phyloP scores from a whole-genome alignment of 1,139 yeast species.

The Yamadazyma dendronema region DNA sequence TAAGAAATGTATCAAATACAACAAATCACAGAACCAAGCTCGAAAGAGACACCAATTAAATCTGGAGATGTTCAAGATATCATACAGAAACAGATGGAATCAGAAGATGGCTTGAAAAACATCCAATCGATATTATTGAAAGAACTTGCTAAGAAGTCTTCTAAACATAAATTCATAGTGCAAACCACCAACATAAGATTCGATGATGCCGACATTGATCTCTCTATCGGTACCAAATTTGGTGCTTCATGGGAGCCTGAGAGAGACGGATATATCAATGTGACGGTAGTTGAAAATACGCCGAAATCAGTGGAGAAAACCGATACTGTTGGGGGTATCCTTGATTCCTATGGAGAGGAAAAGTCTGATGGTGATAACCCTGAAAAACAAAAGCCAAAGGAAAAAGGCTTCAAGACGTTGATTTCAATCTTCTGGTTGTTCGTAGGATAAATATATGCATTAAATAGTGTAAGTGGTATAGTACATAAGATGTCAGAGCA shows the following conservation, averaged over 20 bases:
- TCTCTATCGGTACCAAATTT: constrained; percentile 24
- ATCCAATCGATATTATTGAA: constrained; percentile 18
- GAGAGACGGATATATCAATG: constrained; percentile 35
- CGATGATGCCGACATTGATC: constrained; percentile 17
- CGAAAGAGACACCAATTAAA: constrained; percentile 17
- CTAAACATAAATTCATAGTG: constrained; percentile 37
- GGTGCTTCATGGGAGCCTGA: constrained; percentile 42
- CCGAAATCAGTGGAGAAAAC: constrained; percentile 1
- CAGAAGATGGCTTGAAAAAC: constrained; percentile 3
- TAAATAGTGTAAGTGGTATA: neutral
- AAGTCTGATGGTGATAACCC: neutral
- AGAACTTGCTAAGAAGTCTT: constrained; percentile 27
- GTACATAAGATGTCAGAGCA: constrained; percentile 10
- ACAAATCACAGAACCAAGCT: constrained; percentile 9
- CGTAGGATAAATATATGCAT: constrained; percentile 13
- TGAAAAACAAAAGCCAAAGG: neutral
- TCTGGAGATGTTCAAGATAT: constrained; percentile 7
- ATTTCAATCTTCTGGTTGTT: constrained; percentile 34
- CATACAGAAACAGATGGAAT: constrained; percentile 7
- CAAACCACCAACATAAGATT: constrained; percentile 24
- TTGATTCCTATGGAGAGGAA: constrained; percentile 8
- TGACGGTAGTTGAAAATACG: neutral
- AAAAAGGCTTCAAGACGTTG: constrained; percentile 8
- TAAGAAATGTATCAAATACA: constrained; percentile 4
- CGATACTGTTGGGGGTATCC: constrained; percentile 10